Conservation (phyloP, 768 basidiomycete genomes). For the Mycena kentingensis region DNA sequence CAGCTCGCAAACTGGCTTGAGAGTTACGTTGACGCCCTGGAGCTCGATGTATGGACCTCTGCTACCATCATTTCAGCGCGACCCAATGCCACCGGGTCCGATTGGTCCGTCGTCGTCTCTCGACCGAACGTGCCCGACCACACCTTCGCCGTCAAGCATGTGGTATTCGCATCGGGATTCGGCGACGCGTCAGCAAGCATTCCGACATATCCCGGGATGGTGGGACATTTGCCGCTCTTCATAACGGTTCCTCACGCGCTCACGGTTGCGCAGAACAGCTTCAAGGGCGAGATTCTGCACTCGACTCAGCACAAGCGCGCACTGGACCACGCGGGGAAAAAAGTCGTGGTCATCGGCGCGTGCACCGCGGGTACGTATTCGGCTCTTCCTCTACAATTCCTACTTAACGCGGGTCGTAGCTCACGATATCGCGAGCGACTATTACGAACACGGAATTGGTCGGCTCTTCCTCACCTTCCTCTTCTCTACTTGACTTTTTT, state of each 20-base stretch:
- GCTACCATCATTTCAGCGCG: conserved; percentile 36
- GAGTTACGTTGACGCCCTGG: conserved; percentile 49
- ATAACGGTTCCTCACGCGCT: neutral
- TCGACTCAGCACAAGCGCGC: conserved; percentile 53
- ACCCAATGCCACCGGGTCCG: conserved; percentile 32
- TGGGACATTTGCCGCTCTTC: conserved; percentile 14
- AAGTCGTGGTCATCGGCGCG: conserved; percentile 68
- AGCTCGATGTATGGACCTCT: conserved; percentile 55
- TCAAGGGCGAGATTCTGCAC: conserved; percentile 37
- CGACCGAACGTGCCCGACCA: conserved; percentile 34
- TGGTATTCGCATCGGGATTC: conserved; percentile 58
- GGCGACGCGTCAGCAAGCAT: conserved; percentile 45
- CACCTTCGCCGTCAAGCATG: conserved; percentile 45
- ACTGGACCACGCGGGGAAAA: conserved; percentile 56
- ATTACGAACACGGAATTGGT: conserved; percentile 14
- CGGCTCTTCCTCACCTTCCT: neutral
- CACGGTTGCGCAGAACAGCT: too few relatives aligned
- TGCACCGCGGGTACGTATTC: conserved; percentile 51
- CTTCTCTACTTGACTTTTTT: neutral
- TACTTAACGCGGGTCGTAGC: neutral
- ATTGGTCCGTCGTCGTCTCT: conserved; percentile 44
- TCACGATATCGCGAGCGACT: conserved; percentile 15
- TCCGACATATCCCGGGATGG: conserved; percentile 50
- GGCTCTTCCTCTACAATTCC: neutral
- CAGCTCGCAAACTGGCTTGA: conserved; percentile 68